phyloP scores from a whole-genome alignment of 306 rosid genomes.

The Carpinus fangiana region DNA sequence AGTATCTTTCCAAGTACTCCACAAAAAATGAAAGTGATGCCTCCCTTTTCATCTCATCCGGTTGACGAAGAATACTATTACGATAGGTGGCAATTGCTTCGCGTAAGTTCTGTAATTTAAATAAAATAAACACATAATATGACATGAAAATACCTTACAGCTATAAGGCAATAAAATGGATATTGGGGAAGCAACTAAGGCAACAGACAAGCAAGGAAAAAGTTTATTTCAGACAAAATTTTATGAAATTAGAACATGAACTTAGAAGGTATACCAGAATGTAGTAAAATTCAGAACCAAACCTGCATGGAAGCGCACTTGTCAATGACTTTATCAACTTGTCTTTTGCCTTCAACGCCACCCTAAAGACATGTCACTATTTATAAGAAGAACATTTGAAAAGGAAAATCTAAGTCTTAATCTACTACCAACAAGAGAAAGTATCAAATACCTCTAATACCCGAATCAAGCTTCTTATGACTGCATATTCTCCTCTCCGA shows the following conservation, averaged over 20 bases:
- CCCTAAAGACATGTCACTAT: constrained; percentile 56
- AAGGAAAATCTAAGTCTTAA: constrained; percentile 13
- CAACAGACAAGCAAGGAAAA: background rate
- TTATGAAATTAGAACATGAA: constrained; percentile 16
- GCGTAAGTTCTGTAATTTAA: constrained; percentile 68
- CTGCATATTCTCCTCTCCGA: constrained; percentile 87
- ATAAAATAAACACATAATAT: constrained; percentile 26
- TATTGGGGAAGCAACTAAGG: constrained; percentile 22
- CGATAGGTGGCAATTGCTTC: constrained; percentile 92
- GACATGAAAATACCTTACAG: constrained; percentile 24
- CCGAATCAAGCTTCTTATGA: constrained; percentile 88
- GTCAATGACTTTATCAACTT: constrained; percentile 93
- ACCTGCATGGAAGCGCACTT: constrained; percentile 96
- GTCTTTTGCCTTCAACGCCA: constrained; percentile 92
- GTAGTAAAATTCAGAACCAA: constrained; percentile 13
- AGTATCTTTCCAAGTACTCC: constrained; percentile 96
- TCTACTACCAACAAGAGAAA: constrained; percentile 20
- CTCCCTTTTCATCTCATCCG: constrained; percentile 95
- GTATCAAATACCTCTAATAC: constrained; percentile 73
- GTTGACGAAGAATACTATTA: constrained; percentile 76
- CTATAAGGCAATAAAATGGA: constrained; percentile 23
- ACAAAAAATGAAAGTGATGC: constrained; percentile 78
- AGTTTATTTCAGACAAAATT: background rate
- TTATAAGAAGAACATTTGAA: constrained; percentile 19
- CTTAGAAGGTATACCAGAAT: constrained; percentile 10